Percentiles rank a stretch among this genome's conserved stretches.
These are phyloP conservation scores for Magnolia kwangsiensis DNA, from an alignment of 164 flowering plant genomes.

Conservation along the genomic window DNA sequence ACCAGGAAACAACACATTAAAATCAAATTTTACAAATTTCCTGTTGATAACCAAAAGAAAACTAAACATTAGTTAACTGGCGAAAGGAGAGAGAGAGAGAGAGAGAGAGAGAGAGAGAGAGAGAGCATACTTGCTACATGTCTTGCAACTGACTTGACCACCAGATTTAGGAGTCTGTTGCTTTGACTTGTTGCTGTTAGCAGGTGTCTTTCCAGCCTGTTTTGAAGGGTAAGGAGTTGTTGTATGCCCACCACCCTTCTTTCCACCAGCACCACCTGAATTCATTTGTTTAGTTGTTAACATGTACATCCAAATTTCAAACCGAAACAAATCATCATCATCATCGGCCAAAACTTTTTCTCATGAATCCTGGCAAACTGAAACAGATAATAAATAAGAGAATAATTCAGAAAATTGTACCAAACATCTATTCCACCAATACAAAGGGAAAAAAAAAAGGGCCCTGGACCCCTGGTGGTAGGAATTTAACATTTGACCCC, in stretches of 20 bases:
- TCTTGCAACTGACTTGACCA: slow-evolving; percentile 33
- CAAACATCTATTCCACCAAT: too few relatives aligned
- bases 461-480: too few relatives aligned
- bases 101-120: too few relatives aligned
- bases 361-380: too few relatives aligned
- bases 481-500: neutral
- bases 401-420: too few relatives aligned
- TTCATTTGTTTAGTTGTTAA: neutral
- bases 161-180: slow-evolving; percentile 39
- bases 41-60: too few relatives aligned
- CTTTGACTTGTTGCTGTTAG: slow-evolving; percentile 26
- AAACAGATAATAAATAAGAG: too few relatives aligned
- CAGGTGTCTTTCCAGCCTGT: slow-evolving; percentile 36
- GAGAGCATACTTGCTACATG: slow-evolving; percentile 42
- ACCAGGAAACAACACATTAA: too few relatives aligned
- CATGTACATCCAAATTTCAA: neutral
- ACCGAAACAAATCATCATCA: neutral
- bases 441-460: too few relatives aligned
- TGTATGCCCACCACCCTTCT: slow-evolving; percentile 46
- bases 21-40: neutral
- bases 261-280: slow-evolving; percentile 32
- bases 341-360: neutral
- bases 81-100: too few relatives aligned
- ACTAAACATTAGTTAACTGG: too few relatives aligned
- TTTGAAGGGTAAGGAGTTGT: slow-evolving; percentile 63